Evolutionary conservation across 768 basidiomycete genomes (phyloP).

Genomic region (Mycena pura): DNA sequence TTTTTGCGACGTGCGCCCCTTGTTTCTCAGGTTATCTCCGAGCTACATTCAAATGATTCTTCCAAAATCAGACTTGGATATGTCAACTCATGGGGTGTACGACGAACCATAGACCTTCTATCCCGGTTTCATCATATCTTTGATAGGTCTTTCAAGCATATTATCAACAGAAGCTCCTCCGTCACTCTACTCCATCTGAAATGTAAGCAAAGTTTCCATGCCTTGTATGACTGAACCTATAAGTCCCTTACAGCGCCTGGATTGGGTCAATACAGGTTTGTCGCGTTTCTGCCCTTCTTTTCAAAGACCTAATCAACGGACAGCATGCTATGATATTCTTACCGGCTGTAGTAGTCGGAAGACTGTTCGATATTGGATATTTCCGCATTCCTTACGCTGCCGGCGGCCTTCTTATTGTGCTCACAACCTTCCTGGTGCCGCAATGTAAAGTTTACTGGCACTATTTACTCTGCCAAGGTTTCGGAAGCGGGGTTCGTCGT

Average conservation of each 20-base stretch:
- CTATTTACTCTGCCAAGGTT: constrained; percentile 75
- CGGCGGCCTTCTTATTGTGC: constrained; percentile 56
- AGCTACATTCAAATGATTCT: too few relatives aligned
- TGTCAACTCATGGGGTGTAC: constrained; percentile 76
- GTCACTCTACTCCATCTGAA: constrained; percentile 56
- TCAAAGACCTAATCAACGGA: background rate
- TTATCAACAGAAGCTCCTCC: constrained; percentile 62
- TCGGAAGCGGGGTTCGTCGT: constrained; percentile 60
- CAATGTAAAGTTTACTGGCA: constrained; percentile 81
- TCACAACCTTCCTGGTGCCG: constrained; percentile 66
- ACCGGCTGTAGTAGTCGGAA: constrained; percentile 67
- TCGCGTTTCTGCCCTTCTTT: background rate
- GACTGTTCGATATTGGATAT: constrained; percentile 76
- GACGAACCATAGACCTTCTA: constrained; percentile 27
- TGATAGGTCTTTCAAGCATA: constrained; percentile 76
- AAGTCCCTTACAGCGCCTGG: constrained; percentile 63
- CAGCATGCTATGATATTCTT: constrained; percentile 70
- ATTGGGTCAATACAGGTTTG: constrained; percentile 76
- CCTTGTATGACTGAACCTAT: background rate
- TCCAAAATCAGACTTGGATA: constrained; percentile 53
- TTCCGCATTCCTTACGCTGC: constrained; percentile 56
- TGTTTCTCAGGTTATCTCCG: background rate
- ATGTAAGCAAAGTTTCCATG: constrained; percentile 56
- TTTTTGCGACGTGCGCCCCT: background rate
- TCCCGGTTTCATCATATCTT: background rate